Evolutionary conservation across 225 moss, liverwort and hornwort genomes (phyloP).

Genomic region (Pleurozium schreberi): DNA sequence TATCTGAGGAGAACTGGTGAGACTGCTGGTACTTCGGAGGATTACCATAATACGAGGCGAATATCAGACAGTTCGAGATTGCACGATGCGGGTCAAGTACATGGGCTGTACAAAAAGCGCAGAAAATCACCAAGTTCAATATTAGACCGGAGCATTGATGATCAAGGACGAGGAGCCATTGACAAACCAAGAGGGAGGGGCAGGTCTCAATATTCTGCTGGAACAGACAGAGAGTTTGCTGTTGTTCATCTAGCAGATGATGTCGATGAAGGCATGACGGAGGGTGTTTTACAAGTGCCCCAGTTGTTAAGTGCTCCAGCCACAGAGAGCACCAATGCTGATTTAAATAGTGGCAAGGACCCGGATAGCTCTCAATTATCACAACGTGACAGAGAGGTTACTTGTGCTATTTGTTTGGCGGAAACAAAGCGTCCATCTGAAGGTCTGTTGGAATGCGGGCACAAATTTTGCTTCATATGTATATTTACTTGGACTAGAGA

Average conservation of each 20-base stretch:
- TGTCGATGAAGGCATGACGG: not conserved
- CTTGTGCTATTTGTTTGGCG: conserved; percentile 70
- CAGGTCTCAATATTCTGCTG: not conserved
- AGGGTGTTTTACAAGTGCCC: not conserved
- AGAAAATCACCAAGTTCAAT: conserved; percentile 15
- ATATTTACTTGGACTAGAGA: conserved; percentile 73
- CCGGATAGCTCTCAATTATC: conserved; percentile 16
- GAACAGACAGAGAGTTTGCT: not conserved
- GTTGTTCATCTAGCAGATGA: conserved; percentile 14
- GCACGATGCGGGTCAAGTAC: conserved; percentile 2
- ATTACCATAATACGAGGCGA: not conserved
- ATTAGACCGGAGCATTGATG: not conserved
- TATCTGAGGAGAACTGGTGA: conserved; percentile 10
- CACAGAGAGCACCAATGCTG: not conserved
- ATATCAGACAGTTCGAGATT: conserved; percentile 10
- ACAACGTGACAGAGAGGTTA: conserved; percentile 30
- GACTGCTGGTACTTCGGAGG: conserved; percentile 5
- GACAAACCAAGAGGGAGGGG: not conserved
- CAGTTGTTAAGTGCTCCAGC: not conserved
- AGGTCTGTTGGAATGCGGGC: conserved; percentile 81
- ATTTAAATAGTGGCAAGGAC: not conserved
- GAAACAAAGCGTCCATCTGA: conserved; percentile 39
- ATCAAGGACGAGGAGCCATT: not conserved
- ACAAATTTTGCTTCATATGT: conserved; percentile 72
- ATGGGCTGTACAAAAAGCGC: not conserved